Evolutionary conservation across 306 rosid species (phyloP).

Genomic region (Pueraria montana): DNA sequence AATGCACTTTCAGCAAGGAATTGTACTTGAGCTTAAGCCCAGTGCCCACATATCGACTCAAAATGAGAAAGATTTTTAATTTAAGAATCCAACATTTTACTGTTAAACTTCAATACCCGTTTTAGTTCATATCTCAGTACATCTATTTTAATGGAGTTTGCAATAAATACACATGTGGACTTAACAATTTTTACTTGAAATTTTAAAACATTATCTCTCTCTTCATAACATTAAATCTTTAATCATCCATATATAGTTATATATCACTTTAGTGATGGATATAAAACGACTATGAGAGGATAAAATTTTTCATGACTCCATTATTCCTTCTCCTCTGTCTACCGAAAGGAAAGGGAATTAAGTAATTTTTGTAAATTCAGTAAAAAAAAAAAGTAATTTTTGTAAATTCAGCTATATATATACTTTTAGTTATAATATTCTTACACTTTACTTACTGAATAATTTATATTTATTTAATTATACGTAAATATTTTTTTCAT

Average conservation of each 20-base stretch:
- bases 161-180: not conserved
- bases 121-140: not conserved
- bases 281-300: too few species aligned
- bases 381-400: too few species aligned
- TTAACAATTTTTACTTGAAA: not conserved
- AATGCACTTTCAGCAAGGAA: not conserved
- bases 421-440: not conserved
- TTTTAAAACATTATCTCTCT: not conserved
- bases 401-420: not conserved
- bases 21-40: not conserved
- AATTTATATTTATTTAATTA: not conserved
- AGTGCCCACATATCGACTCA: not conserved
- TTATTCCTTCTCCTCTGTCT: not conserved
- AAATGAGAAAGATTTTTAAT: not conserved
- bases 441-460: not conserved
- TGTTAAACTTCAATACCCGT: not conserved
- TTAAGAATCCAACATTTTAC: not conserved
- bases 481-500: not conserved
- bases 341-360: not conserved
- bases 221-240: not conserved
- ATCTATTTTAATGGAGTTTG: not conserved
- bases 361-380: too few species aligned
- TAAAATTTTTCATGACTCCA: not conserved
- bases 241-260: too few species aligned
- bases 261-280: too few species aligned